These are phyloP conservation scores for Sphaerulina populicola DNA, from an alignment of 2,329 filamentous ascomycete species.

Conservation along the genomic window DNA sequence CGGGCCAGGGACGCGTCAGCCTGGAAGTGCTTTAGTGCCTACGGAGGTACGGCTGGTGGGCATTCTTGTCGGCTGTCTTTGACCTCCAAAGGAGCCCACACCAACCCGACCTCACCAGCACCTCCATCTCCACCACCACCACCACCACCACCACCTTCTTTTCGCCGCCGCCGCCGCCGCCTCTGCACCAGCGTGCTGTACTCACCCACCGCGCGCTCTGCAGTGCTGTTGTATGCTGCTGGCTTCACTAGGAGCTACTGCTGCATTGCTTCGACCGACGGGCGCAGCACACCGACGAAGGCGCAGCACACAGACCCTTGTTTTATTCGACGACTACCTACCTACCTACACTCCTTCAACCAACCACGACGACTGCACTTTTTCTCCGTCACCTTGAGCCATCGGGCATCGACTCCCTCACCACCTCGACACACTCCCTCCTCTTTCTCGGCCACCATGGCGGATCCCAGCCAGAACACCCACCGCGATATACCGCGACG, in stretches of 20 bases:
- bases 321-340: neutral
- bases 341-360: neutral
- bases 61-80: neutral
- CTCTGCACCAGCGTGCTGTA: neutral
- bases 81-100: neutral
- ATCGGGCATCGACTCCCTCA: neutral
- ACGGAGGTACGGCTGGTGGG: neutral
- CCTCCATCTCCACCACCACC: neutral
- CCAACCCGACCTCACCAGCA: too few relatives aligned
- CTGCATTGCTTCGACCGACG: too few relatives aligned
- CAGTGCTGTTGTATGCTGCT: neutral
- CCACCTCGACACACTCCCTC: neutral
- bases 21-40: neutral
- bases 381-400: neutral
- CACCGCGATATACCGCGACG: slow-evolving; percentile 27
- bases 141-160: neutral
- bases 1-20: neutral
- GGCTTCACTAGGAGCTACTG: neutral
- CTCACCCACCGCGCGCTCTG: neutral
- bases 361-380: neutral
- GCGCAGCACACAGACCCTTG: neutral
- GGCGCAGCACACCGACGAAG: neutral
- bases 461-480: slow-evolving; percentile 19
- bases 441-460: neutral
- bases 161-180: neutral